Percentiles rank a stretch among this genome's conserved stretches.
phyloP scores from a whole-genome alignment of 805 yeast genomes.

The Candida maesae region DNA sequence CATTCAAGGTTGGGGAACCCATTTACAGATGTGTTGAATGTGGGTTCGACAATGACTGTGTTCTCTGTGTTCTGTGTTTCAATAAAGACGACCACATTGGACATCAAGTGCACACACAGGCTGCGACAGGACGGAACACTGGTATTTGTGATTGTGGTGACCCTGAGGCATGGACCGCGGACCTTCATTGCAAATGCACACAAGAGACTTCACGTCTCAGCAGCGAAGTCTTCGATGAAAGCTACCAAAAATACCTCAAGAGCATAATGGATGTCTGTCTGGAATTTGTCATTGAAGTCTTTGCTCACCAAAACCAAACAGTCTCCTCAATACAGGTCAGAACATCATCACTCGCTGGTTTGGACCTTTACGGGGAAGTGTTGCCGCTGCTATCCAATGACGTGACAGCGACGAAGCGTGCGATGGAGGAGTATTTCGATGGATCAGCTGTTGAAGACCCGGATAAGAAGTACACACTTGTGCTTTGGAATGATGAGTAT shows the following conservation, averaged over 20 bases:
- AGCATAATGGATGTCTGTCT: slow-evolving; percentile 34
- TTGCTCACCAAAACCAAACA: slow-evolving; percentile 34
- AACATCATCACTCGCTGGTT: neutral
- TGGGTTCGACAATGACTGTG: slow-evolving; percentile 76
- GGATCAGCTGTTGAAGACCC: slow-evolving; percentile 5
- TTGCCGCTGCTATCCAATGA: slow-evolving; percentile 2
- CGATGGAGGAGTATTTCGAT: slow-evolving; percentile 8
- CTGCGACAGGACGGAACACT: slow-evolving; percentile 28
- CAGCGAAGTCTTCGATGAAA: slow-evolving; percentile 6
- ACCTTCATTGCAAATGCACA: slow-evolving; percentile 44
- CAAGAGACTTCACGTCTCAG: slow-evolving; percentile 30
- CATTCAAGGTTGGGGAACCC: slow-evolving; percentile 57
- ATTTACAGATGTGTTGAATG: slow-evolving; percentile 74
- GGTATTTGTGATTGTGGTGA: slow-evolving; percentile 79
- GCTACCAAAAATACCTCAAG: slow-evolving; percentile 8
- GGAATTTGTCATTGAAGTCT: slow-evolving; percentile 42
- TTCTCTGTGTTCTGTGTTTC: slow-evolving; percentile 69
- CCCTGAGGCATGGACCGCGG: slow-evolving; percentile 66
- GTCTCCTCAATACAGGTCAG: slow-evolving; percentile 33
- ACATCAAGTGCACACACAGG: slow-evolving; percentile 52
- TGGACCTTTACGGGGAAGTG: slow-evolving; percentile 2
- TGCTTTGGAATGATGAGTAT: slow-evolving; percentile 78
- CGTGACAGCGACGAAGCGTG: neutral
- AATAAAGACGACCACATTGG: slow-evolving; percentile 62
- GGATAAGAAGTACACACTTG: slow-evolving; percentile 38